A percentile compares a stretch with the other conserved stretches of the same genome.
Conservation (phyloP, 1,139 yeast genomes). For the Nakaseomyces bracarensis region DNA sequence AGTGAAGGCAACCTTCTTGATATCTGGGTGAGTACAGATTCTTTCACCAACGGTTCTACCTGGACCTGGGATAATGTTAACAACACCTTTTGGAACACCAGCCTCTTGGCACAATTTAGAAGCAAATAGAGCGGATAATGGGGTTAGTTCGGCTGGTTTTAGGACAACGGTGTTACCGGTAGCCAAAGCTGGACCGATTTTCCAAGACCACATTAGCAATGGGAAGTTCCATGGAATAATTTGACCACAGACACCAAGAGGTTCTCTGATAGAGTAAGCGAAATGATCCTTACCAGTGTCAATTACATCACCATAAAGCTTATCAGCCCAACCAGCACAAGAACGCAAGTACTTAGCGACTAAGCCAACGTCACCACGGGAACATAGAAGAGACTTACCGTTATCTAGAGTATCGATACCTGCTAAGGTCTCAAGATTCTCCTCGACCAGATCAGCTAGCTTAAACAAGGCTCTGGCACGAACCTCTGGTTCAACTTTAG, state of each 20-base stretch:
- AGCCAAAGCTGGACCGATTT: slow-evolving; percentile 73
- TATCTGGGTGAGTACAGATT: slow-evolving; percentile 49
- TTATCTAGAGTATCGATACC: slow-evolving; percentile 68
- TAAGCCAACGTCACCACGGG: slow-evolving; percentile 49
- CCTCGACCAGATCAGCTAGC: slow-evolving; percentile 53
- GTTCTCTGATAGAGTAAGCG: slow-evolving; percentile 46
- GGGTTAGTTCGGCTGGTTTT: slow-evolving; percentile 79
- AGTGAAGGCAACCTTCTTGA: slow-evolving; percentile 74
- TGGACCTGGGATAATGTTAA: slow-evolving; percentile 63
- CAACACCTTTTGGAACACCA: slow-evolving; percentile 75
- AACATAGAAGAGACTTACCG: slow-evolving; percentile 55
- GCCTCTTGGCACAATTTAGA: slow-evolving; percentile 58
- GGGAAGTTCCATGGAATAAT: slow-evolving; percentile 91
- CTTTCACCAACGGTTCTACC: slow-evolving; percentile 58
- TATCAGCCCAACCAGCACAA: slow-evolving; percentile 75
- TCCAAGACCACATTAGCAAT: slow-evolving; percentile 70
- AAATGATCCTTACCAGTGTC: slow-evolving; percentile 49
- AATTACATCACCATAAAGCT: slow-evolving; percentile 54
- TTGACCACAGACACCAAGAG: slow-evolving; percentile 74
- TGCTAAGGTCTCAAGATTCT: slow-evolving; percentile 44
- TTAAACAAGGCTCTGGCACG: slow-evolving; percentile 49
- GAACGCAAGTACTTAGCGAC: slow-evolving; percentile 52
- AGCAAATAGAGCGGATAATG: slow-evolving; percentile 64
- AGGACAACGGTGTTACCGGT: slow-evolving; percentile 76
- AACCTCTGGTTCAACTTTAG: slow-evolving; percentile 38